Conservation (phyloP, 306 rosid species). For the Acacia acuminata region DNA sequence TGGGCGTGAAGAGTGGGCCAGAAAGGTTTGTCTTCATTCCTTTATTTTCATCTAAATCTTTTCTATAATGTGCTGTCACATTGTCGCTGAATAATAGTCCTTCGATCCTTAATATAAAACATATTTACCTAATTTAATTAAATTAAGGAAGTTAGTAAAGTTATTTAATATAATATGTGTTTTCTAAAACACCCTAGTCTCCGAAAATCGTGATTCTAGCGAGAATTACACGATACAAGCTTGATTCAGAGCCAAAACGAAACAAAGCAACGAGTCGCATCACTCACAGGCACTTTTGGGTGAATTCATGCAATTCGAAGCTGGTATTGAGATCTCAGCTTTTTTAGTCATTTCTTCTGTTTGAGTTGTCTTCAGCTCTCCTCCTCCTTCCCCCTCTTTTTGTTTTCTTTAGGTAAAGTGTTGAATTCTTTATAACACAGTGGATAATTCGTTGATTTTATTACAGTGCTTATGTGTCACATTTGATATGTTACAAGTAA, state of each 20-base stretch:
- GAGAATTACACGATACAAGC: no score
- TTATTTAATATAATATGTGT: no score
- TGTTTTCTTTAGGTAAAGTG: background rate
- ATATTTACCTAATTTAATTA: no score
- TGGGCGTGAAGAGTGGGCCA: constrained; percentile 86
- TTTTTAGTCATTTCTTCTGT: background rate
- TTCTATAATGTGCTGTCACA: background rate
- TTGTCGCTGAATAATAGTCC: background rate
- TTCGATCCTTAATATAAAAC: background rate
- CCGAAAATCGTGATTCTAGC: no score
- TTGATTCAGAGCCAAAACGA: no score
- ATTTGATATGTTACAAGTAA: background rate
- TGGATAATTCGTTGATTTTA: background rate
- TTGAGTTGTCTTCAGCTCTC: no score
- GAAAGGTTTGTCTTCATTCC: constrained; percentile 61
- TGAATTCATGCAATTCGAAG: no score
- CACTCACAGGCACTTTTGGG: no score
- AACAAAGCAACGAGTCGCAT: no score
- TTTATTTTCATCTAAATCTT: constrained; percentile 25
- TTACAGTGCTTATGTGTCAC: background rate
- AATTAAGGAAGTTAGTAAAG: no score
- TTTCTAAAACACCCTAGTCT: no score
- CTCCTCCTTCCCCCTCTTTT: background rate
- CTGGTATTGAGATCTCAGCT: background rate
- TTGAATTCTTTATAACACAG: background rate